Conservation (phyloP, 805 yeast genomes). For the Yarrowia divulgata region DNA sequence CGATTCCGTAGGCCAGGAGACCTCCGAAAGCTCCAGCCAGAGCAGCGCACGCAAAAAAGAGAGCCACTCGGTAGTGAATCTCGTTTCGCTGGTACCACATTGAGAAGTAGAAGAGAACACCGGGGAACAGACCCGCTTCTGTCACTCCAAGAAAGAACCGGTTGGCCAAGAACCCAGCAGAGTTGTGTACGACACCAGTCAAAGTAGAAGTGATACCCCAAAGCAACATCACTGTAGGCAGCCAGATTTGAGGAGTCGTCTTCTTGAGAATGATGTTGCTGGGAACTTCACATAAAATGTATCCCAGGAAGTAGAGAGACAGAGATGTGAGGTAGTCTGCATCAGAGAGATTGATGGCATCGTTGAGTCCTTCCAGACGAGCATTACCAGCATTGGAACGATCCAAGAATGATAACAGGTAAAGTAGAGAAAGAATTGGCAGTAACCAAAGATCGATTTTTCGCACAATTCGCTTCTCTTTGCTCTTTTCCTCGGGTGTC, state of each 20-base stretch:
- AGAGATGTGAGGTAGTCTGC: conserved; percentile 56
- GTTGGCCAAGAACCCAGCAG: conserved; percentile 49
- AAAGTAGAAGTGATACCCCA: conserved; percentile 54
- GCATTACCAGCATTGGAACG: conserved; percentile 60
- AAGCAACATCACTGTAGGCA: conserved; percentile 50
- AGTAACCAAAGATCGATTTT: conserved; percentile 56
- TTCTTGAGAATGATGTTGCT: conserved; percentile 50
- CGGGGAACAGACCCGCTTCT: conserved; percentile 57
- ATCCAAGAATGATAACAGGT: conserved; percentile 56
- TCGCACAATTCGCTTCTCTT: conserved; percentile 43
- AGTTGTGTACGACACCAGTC: conserved; percentile 48
- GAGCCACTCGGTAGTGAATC: conserved; percentile 51
- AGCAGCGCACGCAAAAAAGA: conserved; percentile 52
- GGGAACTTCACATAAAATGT: conserved; percentile 53
- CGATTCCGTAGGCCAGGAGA: conserved; percentile 52
- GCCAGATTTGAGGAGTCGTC: conserved; percentile 52
- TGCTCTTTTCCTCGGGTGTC: conserved; percentile 7
- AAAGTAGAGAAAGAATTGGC: conserved; percentile 56
- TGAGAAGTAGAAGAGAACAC: conserved; percentile 53
- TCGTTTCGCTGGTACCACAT: conserved; percentile 54
- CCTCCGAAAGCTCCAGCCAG: conserved; percentile 54
- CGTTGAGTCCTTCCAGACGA: conserved; percentile 55
- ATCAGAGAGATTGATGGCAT: conserved; percentile 53
- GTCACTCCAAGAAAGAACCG: conserved; percentile 54
- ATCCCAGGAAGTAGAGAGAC: conserved; percentile 52